Evolutionary conservation across 805 yeast species (phyloP).

Genomic region (Lachancea sp.): DNA sequence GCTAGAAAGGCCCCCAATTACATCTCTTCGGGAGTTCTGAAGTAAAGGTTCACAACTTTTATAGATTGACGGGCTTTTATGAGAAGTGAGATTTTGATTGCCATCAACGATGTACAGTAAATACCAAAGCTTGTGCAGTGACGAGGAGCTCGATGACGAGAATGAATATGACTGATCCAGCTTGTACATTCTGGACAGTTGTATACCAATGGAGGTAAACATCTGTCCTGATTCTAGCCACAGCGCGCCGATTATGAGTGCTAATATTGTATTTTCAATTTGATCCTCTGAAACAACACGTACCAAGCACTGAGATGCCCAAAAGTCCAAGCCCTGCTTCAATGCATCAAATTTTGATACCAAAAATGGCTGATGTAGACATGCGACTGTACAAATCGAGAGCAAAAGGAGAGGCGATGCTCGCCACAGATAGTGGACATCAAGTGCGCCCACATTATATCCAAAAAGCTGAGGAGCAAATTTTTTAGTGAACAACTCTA

Average conservation of each 20-base stretch:
- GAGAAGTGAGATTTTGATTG: conserved; percentile 56
- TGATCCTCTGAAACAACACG: conserved; percentile 34
- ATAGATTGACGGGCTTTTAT: conserved; percentile 51
- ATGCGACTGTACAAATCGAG: conserved; percentile 55
- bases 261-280: conserved; percentile 55
- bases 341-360: conserved; percentile 15
- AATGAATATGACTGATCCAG: conserved; percentile 12
- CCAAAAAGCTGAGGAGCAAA: conserved; percentile 64
- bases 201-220: conserved; percentile 64
- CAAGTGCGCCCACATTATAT: conserved; percentile 46
- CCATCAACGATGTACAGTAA: conserved; percentile 60
- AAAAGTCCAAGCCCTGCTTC: conserved; percentile 32
- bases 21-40: conserved; percentile 13
- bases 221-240: conserved; percentile 62
- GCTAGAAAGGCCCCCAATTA: conserved; percentile 7
- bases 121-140: conserved; percentile 58
- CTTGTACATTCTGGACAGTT: conserved; percentile 43
- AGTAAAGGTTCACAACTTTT: conserved; percentile 39
- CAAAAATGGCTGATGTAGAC: conserved; percentile 47
- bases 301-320: conserved; percentile 29
- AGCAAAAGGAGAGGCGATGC: conserved; percentile 52
- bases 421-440: conserved; percentile 46
- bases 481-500: conserved; percentile 45
- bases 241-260: conserved; percentile 57
- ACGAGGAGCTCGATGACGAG: conserved; percentile 27